Evolutionary conservation across 768 basidiomycete species (phyloP).

Genomic region (Lentinula detonsa): DNA sequence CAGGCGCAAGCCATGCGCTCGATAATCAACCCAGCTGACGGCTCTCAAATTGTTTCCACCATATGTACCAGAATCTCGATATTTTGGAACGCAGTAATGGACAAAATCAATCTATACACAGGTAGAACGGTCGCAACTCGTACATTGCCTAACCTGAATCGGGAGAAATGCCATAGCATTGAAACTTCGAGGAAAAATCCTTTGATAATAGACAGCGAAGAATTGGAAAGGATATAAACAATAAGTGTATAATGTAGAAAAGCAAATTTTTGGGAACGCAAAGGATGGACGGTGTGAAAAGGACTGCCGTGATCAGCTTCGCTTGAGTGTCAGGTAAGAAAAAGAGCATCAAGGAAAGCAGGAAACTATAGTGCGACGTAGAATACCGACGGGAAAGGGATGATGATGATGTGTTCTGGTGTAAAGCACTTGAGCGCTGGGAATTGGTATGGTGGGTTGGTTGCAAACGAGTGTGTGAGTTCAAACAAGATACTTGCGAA

Average conservation of each 20-base stretch:
- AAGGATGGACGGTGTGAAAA: not conserved
- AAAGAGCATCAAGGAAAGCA: not conserved
- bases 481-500: slow-evolving; percentile 6
- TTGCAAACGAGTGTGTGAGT: slow-evolving; percentile 2
- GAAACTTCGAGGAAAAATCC: not conserved
- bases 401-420: not conserved
- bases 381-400: not conserved
- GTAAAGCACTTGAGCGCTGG: not conserved
- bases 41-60: not conserved
- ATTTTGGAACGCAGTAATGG: not conserved
- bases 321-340: not conserved
- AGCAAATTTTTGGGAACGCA: not conserved
- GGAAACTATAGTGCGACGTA: not conserved
- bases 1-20: too few relatives aligned
- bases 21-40: too few relatives aligned
- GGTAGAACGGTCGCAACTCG: not conserved
- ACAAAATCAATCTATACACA: not conserved
- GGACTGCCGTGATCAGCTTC: not conserved
- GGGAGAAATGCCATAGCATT: not conserved
- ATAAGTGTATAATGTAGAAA: slow-evolving; percentile 6
- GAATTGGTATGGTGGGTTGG: not conserved
- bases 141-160: not conserved
- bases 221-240: slow-evolving; percentile 7
- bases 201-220: slow-evolving; percentile 2
- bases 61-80: not conserved